Evolutionary conservation across 441 rosid genomes (phyloP).

Genomic region (Euphorbia celastroides): DNA sequence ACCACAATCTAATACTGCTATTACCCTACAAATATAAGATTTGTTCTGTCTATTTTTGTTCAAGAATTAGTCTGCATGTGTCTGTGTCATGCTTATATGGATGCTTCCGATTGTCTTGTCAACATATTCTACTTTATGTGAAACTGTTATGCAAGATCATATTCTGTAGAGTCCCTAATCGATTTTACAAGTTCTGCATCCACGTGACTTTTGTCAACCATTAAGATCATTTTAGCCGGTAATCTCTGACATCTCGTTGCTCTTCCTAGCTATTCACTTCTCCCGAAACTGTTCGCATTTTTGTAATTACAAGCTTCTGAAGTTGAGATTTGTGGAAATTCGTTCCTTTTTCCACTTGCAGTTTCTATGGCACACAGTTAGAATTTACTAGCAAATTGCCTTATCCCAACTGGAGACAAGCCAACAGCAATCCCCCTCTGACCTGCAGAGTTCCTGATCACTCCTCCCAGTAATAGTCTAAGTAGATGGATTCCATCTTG

Average conservation of each 20-base stretch:
- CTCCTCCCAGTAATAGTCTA: too few species aligned
- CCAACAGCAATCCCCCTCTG: too few species aligned
- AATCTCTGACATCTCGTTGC: background rate
- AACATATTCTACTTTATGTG: background rate
- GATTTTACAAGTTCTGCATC: background rate
- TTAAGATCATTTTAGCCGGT: too few species aligned
- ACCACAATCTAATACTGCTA: background rate
- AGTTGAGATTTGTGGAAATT: background rate
- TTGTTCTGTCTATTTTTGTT: background rate
- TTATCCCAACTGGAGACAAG: too few species aligned
- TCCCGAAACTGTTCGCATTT: background rate
- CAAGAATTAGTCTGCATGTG: background rate
- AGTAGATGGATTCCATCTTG: too few species aligned
- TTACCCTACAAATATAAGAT: background rate
- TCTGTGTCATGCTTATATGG: background rate
- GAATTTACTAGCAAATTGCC: too few species aligned
- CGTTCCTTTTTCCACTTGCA: background rate
- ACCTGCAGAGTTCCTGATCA: too few species aligned
- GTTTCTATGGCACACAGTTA: background rate
- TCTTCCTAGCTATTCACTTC: background rate
- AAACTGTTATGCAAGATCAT: background rate
- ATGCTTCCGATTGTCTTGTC: background rate
- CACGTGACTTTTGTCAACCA: background rate
- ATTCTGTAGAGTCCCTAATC: background rate
- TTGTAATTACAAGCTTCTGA: background rate